A percentile compares a stretch with the other conserved stretches of the same genome.
phyloP scores from a whole-genome alignment of 257 asterid genomes.

The Rauvolfia tetraphylla region DNA sequence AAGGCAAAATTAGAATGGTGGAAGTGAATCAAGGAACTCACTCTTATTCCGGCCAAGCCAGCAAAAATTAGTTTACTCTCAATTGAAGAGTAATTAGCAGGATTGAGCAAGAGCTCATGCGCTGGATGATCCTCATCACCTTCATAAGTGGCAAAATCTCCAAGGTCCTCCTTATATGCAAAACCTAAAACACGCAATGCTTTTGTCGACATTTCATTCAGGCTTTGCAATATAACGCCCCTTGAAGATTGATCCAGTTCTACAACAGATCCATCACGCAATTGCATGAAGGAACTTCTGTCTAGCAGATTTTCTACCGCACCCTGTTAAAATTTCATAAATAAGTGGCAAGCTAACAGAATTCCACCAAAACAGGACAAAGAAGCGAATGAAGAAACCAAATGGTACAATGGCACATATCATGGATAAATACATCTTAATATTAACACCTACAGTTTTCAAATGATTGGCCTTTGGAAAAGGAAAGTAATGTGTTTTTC shows the following conservation, averaged over 20 bases:
- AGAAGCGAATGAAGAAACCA: not conserved
- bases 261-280: conserved; percentile 71
- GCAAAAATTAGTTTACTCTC: conserved; percentile 83
- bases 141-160: conserved; percentile 64
- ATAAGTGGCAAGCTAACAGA: not conserved
- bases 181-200: conserved; percentile 92
- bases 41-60: conserved; percentile 94
- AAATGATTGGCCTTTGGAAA: not conserved
- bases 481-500: not conserved
- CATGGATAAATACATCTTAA: not conserved
- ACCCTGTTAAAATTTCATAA: conserved; percentile 53
- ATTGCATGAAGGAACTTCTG: conserved; percentile 83
- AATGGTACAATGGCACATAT: not conserved
- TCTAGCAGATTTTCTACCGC: conserved; percentile 92
- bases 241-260: conserved; percentile 51
- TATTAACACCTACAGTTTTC: not conserved
- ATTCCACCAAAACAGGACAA: not conserved
- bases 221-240: conserved; percentile 57
- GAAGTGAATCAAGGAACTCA: conserved; percentile 36
- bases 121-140: conserved; percentile 98
- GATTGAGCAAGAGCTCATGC: conserved; percentile 75
- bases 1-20: not conserved
- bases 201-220: conserved; percentile 71
- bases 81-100: conserved; percentile 75
- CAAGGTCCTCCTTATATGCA: conserved; percentile 74